phyloP scores from a whole-genome alignment of 257 asterid genomes.

The Haberlea rhodopensis region DNA sequence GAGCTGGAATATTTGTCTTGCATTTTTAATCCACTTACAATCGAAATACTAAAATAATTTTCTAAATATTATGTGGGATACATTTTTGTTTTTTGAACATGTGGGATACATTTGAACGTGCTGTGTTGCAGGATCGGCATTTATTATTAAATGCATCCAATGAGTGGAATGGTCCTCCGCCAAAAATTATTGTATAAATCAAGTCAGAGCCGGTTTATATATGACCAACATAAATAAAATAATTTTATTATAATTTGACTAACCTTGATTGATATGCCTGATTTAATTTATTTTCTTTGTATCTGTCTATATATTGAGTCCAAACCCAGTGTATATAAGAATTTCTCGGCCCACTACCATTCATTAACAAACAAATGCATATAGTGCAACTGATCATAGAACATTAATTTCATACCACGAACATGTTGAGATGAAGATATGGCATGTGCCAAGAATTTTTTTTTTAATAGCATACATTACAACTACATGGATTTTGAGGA shows the following conservation, averaged over 20 bases:
- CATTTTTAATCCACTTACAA: background rate
- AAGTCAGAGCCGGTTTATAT: too few relatives aligned
- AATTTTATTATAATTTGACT: too few relatives aligned
- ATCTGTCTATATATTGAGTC: too few relatives aligned
- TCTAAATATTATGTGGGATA: constrained; percentile 25
- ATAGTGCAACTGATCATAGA: background rate
- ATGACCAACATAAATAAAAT: too few relatives aligned
- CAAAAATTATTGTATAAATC: too few relatives aligned
- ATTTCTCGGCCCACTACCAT: background rate
- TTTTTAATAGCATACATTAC: too few relatives aligned
- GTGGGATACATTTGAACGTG: constrained; percentile 40
- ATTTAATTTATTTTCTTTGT: too few relatives aligned
- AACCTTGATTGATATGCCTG: too few relatives aligned
- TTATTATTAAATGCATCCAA: constrained; percentile 22
- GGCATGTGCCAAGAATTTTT: background rate
- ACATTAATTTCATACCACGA: constrained; percentile 5
- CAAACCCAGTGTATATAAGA: too few relatives aligned
- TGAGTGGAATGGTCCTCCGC: constrained; percentile 24
- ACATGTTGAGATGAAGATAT: constrained; percentile 8
- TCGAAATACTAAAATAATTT: background rate
- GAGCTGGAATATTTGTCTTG: background rate
- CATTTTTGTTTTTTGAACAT: too few relatives aligned
- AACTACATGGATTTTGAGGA: too few relatives aligned
- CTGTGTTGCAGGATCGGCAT: constrained; percentile 27
- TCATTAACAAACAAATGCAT: constrained; percentile 30